Conservation (phyloP, 768 basidiomycete genomes). For the Xerocomellus dryophilus region DNA sequence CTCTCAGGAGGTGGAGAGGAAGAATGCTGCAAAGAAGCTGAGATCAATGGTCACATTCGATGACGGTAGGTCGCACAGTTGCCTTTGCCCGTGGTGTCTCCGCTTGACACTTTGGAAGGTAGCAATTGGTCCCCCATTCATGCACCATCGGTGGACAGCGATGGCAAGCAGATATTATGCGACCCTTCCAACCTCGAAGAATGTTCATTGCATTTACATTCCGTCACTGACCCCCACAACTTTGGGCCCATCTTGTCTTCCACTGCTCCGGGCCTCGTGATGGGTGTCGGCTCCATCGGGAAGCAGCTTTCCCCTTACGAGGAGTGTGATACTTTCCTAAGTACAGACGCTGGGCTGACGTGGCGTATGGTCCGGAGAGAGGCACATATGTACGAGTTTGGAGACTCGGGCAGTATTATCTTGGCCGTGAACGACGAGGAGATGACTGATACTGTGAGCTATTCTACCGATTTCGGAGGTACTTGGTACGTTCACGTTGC, state of each 20-base stretch:
- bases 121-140: slow-evolving; percentile 75
- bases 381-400: slow-evolving; percentile 95
- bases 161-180: slow-evolving; percentile 64
- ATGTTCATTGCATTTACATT: slow-evolving; percentile 90
- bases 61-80: slow-evolving; percentile 51
- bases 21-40: slow-evolving; percentile 66
- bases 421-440: slow-evolving; percentile 87
- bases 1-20: slow-evolving; percentile 75
- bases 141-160: slow-evolving; percentile 53
- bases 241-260: slow-evolving; percentile 93
- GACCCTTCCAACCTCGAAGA: slow-evolving; percentile 48
- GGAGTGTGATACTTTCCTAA: slow-evolving; percentile 91
- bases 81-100: not conserved
- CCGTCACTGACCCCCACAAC: slow-evolving; percentile 90
- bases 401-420: slow-evolving; percentile 79
- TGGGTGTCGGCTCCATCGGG: slow-evolving; percentile 95
- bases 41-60: slow-evolving; percentile 85
- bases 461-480: slow-evolving; percentile 79
- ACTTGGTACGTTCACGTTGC: slow-evolving; percentile 64
- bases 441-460: slow-evolving; percentile 59
- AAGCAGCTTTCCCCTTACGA: slow-evolving; percentile 64
- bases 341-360: slow-evolving; percentile 80
- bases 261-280: slow-evolving; percentile 88
- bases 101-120: slow-evolving; percentile 32
- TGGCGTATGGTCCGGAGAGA: slow-evolving; percentile 77